These are phyloP conservation scores for Calocera viscosa DNA, from an alignment of 768 basidiomycete species.

Conservation along the genomic window DNA sequence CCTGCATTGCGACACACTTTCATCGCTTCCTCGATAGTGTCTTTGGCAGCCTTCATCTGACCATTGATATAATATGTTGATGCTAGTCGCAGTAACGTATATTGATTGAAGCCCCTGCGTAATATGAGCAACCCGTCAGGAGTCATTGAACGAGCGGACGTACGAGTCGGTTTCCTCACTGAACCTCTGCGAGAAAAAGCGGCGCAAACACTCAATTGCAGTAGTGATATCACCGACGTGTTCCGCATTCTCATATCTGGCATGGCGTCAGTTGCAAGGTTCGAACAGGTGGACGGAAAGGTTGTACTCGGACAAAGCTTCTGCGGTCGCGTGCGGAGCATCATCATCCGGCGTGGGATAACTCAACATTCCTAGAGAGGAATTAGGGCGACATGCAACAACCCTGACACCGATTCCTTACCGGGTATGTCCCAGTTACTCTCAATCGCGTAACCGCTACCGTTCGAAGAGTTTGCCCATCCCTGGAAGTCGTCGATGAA, in stretches of 20 bases:
- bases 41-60: conserved; percentile 4
- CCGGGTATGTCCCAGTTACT: neutral
- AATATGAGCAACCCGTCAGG: neutral
- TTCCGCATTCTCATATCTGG: neutral
- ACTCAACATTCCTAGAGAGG: neutral
- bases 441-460: neutral
- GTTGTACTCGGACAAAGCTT: neutral
- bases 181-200: neutral
- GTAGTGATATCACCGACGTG: neutral
- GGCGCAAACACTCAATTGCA: neutral
- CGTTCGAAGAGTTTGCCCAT: neutral
- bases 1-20: conserved; percentile 2
- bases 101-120: neutral
- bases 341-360: neutral
- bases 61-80: neutral
- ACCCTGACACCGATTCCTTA: neutral
- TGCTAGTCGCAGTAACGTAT: neutral
- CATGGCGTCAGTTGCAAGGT: neutral
- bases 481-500: conserved; percentile 7
- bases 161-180: conserved; percentile 1
- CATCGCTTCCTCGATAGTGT: conserved; percentile 4
- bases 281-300: neutral
- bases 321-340: neutral
- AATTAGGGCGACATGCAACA: neutral
- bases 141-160: neutral